Percentiles rank a stretch among this genome's conserved stretches.
Evolutionary conservation across 345 rosid genomes (phyloP).

Genomic region (Stellera chamaejasme): DNA sequence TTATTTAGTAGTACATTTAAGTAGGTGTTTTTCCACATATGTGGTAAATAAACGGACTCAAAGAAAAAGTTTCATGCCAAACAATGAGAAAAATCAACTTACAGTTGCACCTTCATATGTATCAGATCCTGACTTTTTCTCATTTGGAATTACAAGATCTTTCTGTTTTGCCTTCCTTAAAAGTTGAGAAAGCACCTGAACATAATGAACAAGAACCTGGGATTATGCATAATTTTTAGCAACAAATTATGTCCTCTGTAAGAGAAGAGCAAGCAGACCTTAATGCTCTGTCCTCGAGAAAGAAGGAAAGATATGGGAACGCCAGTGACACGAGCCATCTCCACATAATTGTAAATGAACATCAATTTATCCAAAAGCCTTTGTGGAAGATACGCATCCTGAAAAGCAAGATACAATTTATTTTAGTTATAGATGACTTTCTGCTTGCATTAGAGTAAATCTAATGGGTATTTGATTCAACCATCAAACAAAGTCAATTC

Average conservation of each 20-base stretch:
- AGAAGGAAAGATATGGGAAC: slow-evolving; percentile 96
- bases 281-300: slow-evolving; percentile 97
- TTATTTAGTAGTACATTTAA: too few relatives aligned
- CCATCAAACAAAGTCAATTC: slow-evolving; percentile 1
- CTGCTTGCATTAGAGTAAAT: not conserved
- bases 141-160: slow-evolving; percentile 80
- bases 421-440: not conserved
- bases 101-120: slow-evolving; percentile 98
- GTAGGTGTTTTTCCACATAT: too few relatives aligned
- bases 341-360: slow-evolving; percentile 90
- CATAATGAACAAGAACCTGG: slow-evolving; percentile 1
- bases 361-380: slow-evolving; percentile 91
- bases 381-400: slow-evolving; percentile 99
- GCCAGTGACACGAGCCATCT: slow-evolving; percentile 99
- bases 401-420: slow-evolving; percentile 15
- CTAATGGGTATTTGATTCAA: not conserved
- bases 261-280: slow-evolving; percentile 31
- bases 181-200: slow-evolving; percentile 94
- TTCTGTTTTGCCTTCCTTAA: slow-evolving; percentile 92
- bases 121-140: slow-evolving; percentile 80
- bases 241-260: not conserved
- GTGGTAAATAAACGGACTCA: too few relatives aligned
- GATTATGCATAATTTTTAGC: not conserved
- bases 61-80: slow-evolving; percentile 1
- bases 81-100: slow-evolving; percentile 30